Percentiles rank a stretch among this genome's conserved stretches.
Evolutionary conservation across 345 rosid species (phyloP).

Genomic region (Bretschneidera sinensis): DNA sequence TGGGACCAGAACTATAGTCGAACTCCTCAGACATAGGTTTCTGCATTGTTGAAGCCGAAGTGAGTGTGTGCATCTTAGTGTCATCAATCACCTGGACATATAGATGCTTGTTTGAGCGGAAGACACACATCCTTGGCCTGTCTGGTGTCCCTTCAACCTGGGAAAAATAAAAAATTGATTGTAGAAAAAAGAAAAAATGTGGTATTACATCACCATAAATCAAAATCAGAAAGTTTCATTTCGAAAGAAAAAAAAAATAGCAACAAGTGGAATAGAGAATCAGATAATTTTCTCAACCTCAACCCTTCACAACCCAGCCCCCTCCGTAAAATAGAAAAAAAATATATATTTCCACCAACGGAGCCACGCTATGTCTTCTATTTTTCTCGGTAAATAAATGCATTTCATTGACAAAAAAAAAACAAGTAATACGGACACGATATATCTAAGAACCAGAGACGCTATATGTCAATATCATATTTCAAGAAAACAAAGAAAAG

Average conservation of each 20-base stretch:
- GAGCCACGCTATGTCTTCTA: no score
- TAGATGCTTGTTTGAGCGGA: constrained; percentile 87
- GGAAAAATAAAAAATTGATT: neutral
- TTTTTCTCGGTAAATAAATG: no score
- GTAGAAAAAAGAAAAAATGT: no score
- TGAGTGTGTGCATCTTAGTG: constrained; percentile 94
- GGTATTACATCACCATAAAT: neutral
- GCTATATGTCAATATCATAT: no score
- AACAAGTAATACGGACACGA: no score
- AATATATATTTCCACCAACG: no score
- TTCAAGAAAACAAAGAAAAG: no score
- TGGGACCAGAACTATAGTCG: constrained; percentile 63
- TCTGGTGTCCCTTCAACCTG: constrained; percentile 82
- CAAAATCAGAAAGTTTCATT: neutral
- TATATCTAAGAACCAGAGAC: no score
- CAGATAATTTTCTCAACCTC: no score
- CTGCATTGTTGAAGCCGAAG: constrained; percentile 84
- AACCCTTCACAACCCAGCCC: no score
- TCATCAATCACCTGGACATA: constrained; percentile 96
- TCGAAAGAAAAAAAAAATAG: neutral
- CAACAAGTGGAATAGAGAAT: neutral
- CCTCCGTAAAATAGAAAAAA: no score
- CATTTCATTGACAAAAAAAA: no score
- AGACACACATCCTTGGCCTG: constrained; percentile 81
- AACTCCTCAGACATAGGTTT: constrained; percentile 61